Conservation (phyloP, 139 green algal species). For the Pedinophyceae sp. region DNA sequence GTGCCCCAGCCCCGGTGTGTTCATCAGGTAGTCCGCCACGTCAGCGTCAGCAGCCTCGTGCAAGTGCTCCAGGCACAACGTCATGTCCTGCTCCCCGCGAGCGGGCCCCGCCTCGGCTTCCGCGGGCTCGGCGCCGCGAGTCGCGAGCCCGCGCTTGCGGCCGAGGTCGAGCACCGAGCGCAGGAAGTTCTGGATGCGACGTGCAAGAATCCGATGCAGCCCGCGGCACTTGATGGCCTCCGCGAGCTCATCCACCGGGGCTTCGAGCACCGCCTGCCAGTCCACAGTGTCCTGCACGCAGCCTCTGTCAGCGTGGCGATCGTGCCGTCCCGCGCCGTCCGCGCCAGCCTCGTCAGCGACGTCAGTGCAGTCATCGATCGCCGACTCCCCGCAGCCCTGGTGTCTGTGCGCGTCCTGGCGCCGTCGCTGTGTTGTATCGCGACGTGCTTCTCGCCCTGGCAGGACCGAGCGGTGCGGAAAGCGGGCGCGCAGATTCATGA, state of each 20-base stretch:
- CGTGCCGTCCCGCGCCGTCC: neutral
- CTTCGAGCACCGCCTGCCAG: constrained; percentile 38
- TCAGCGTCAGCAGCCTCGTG: constrained; percentile 20
- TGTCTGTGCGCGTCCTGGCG: neutral
- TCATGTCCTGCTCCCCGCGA: no score
- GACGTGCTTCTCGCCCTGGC: neutral
- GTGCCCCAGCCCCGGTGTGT: constrained; percentile 35
- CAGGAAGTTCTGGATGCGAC: constrained; percentile 24
- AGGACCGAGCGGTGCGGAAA: constrained; percentile 26
- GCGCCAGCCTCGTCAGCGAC: neutral
- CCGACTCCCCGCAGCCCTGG: neutral
- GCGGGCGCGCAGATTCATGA: constrained; percentile 46
- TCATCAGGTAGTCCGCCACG: constrained; percentile 21
- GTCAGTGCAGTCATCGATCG: no score
- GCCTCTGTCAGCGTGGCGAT: neutral
- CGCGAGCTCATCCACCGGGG: constrained; percentile 14
- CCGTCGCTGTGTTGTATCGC: neutral
- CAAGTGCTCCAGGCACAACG: constrained; percentile 52
- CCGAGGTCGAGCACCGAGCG: neutral
- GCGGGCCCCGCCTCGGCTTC: no score
- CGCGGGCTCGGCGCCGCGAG: no score
- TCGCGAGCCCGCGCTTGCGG: no score
- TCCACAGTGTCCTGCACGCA: constrained; percentile 21
- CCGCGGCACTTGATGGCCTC: constrained; percentile 34
- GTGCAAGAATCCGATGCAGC: constrained; percentile 31